A percentile compares a stretch with the other conserved stretches of the same genome.
phyloP scores from a whole-genome alignment of 1,139 yeast species.

The Yamadazyma sp. region DNA sequence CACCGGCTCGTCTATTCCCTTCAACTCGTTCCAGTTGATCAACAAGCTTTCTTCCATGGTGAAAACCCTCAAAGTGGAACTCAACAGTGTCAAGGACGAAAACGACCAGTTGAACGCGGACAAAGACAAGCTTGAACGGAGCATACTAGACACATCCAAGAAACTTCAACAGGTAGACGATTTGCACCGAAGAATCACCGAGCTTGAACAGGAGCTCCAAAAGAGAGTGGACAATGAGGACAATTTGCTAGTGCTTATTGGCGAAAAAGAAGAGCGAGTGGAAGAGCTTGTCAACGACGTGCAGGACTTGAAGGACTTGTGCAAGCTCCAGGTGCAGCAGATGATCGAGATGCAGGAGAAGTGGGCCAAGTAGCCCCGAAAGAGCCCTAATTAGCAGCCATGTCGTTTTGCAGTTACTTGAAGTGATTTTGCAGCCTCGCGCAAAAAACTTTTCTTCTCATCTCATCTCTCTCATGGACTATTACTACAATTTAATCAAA shows the following conservation, averaged over 20 bases:
- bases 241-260: conserved; percentile 71
- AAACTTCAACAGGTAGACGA: conserved; percentile 19
- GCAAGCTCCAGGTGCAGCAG: conserved; percentile 82
- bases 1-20: conserved; percentile 1
- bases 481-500: conserved; percentile 10
- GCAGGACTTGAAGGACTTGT: conserved; percentile 78
- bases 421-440: conserved; percentile 10
- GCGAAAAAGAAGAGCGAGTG: conserved; percentile 85
- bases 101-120: conserved; percentile 52
- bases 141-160: conserved; percentile 43
- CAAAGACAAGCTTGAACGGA: conserved; percentile 67
- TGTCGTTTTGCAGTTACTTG: too few species aligned
- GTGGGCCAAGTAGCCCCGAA: background rate
- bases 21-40: conserved; percentile 51
- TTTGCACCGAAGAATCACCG: conserved; percentile 50
- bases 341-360: conserved; percentile 64
- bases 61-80: conserved; percentile 76
- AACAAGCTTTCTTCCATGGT: conserved; percentile 74
- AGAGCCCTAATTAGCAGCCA: too few species aligned
- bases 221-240: conserved; percentile 47
- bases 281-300: conserved; percentile 89
- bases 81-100: conserved; percentile 65
- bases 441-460: conserved; percentile 2
- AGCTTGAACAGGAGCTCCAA: conserved; percentile 33
- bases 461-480: conserved; percentile 8